These are phyloP conservation scores for Ganoderma sinense DNA, from an alignment of 1,284 basidiomycete species.

Conservation along the genomic window DNA sequence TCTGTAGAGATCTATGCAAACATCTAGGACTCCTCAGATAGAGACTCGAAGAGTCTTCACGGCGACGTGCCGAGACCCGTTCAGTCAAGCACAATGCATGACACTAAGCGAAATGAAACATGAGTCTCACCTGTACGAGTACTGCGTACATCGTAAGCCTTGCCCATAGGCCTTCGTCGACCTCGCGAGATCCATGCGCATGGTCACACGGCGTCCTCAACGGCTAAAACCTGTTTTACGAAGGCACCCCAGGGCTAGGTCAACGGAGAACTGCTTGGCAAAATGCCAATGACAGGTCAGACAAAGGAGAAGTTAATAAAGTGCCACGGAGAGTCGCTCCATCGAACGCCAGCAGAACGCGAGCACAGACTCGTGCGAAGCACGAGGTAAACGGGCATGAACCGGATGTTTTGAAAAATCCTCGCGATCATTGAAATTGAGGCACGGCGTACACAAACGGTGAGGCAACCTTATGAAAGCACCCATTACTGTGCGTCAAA, in stretches of 20 bases:
- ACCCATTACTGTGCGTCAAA: background rate
- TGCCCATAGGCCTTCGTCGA: conserved; percentile 8
- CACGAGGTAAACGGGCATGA: conserved; percentile 3
- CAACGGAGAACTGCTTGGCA: conserved; percentile 1
- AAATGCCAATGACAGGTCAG: background rate
- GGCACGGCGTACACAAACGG: conserved; percentile 21
- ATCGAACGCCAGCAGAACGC: conserved; percentile 10
- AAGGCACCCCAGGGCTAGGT: background rate
- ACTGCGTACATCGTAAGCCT: conserved; percentile 17
- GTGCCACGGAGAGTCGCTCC: background rate
- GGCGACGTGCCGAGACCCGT: background rate
- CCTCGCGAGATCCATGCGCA: conserved; percentile 26
- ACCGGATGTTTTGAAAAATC: conserved; percentile 9
- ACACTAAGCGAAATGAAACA: background rate
- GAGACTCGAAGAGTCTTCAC: background rate
- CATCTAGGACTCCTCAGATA: background rate
- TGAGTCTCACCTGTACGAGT: background rate
- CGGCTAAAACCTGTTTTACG: background rate
- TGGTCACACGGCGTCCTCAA: conserved; percentile 16
- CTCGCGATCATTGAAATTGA: conserved; percentile 16
- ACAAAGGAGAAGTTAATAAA: conserved; percentile 1
- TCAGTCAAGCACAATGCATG: background rate
- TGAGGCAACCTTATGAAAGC: conserved; percentile 26
- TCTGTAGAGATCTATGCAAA: background rate
- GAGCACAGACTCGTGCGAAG: background rate